Percentiles rank a stretch among this genome's conserved stretches.
phyloP scores from a whole-genome alignment of 2,329 filamentous ascomycete genomes.

The Neocucurbitaria cava region DNA sequence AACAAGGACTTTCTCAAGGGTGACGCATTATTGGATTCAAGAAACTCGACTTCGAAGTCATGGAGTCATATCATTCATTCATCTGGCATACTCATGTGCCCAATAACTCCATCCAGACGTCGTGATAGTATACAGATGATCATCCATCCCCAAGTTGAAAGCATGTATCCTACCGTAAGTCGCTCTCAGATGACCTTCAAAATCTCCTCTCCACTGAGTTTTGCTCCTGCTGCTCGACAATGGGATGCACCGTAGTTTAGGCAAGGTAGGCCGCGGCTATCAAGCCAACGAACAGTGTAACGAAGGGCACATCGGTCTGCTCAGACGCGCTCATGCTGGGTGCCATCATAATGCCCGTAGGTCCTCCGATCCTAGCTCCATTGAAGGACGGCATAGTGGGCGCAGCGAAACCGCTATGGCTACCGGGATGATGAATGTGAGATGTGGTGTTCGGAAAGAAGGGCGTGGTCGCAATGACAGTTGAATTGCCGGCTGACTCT shows the following conservation, averaged over 20 bases:
- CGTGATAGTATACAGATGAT: background rate
- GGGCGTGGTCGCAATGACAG: conserved; percentile 3
- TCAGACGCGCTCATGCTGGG: conserved; percentile 4
- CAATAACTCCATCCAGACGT: background rate
- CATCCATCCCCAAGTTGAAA: background rate
- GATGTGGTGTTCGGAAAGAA: conserved; percentile 15
- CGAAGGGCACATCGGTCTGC: conserved; percentile 7
- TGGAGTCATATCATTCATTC: background rate
- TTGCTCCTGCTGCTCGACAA: background rate
- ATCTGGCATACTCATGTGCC: background rate
- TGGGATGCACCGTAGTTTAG: background rate
- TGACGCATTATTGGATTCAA: background rate
- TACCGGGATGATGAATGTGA: too few relatives aligned
- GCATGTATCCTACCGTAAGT: conserved; percentile 2
- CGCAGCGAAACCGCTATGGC: conserved; percentile 3
- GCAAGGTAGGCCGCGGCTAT: conserved; percentile 8
- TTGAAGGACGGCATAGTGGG: conserved; percentile 21
- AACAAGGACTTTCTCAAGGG: background rate
- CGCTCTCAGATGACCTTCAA: background rate
- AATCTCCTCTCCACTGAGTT: background rate
- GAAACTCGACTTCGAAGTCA: background rate
- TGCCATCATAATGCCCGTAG: background rate
- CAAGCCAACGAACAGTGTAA: conserved; percentile 9
- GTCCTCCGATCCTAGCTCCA: conserved; percentile 3
- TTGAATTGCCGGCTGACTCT: background rate